Percentiles rank a stretch among this genome's conserved stretches.
These are phyloP conservation scores for Aureobasidium sp. DNA, from an alignment of 2,329 filamentous ascomycete species.

Conservation along the genomic window DNA sequence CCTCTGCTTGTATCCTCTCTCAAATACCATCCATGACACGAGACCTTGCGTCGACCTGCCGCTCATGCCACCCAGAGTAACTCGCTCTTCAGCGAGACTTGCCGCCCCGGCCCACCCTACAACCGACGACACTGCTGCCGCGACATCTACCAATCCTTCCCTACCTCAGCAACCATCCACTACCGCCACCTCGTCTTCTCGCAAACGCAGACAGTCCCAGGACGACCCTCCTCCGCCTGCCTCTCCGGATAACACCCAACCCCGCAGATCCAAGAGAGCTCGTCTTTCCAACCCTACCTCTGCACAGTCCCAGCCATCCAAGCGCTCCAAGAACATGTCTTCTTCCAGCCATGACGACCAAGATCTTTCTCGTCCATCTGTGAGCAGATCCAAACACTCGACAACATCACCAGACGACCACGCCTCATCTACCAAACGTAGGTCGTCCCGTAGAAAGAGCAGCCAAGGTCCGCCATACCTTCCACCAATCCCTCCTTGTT, in stretches of 20 bases:
- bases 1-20: neutral
- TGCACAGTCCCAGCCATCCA: constrained; percentile 30
- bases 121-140: constrained; percentile 29
- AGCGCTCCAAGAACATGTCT: constrained; percentile 53
- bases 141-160: constrained; percentile 20
- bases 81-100: constrained; percentile 88
- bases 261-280: constrained; percentile 35
- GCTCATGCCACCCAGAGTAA: constrained; percentile 95
- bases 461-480: constrained; percentile 38
- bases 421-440: constrained; percentile 57
- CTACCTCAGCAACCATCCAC: neutral
- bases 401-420: constrained; percentile 56
- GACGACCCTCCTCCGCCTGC: constrained; percentile 43
- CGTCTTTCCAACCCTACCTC: constrained; percentile 48
- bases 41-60: neutral
- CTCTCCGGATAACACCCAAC: constrained; percentile 26
- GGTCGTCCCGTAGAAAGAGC: constrained; percentile 64
- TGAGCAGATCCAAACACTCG: constrained; percentile 44
- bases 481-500: neutral
- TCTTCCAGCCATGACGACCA: constrained; percentile 52
- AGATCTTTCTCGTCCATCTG: constrained; percentile 12
- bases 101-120: constrained; percentile 50
- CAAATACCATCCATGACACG: neutral
- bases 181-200: constrained; percentile 22
- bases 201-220: constrained; percentile 17